These are phyloP conservation scores for Petrea volubilis DNA, from an alignment of 257 asterid genomes.

Conservation along the genomic window DNA sequence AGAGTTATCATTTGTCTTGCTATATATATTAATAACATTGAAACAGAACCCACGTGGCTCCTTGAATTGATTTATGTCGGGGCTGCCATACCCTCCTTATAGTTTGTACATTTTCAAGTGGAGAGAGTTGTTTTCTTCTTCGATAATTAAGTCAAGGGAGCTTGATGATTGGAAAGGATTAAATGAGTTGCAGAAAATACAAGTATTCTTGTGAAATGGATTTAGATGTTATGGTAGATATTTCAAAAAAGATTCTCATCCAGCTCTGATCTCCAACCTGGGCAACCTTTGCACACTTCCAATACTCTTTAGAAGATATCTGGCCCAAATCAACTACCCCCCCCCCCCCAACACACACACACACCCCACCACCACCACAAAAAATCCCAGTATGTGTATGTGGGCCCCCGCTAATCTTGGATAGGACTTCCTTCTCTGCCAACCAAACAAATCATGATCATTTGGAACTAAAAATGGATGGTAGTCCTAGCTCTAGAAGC, in stretches of 20 bases:
- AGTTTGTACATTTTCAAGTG: background rate
- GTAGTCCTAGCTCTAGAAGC: background rate
- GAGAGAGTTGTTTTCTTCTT: too few relatives aligned
- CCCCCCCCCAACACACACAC: too few relatives aligned
- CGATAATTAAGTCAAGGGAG: too few relatives aligned
- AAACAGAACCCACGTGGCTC: background rate
- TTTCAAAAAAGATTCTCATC: too few relatives aligned
- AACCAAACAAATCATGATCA: background rate
- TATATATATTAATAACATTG: background rate
- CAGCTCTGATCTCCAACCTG: too few relatives aligned
- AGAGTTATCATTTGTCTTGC: background rate
- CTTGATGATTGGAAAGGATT: background rate
- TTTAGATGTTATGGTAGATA: too few relatives aligned
- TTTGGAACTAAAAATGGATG: background rate
- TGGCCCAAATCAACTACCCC: too few relatives aligned
- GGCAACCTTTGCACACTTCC: too few relatives aligned
- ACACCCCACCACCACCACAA: too few relatives aligned
- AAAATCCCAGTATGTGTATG: background rate
- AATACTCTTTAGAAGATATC: too few relatives aligned
- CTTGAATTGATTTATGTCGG: background rate
- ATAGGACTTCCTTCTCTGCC: background rate
- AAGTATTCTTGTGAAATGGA: background rate
- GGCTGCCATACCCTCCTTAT: background rate
- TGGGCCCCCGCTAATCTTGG: background rate
- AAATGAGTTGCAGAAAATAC: background rate